Evolutionary conservation across 1,139 yeast species (phyloP), one percentile per base, ranked within the genome.

Genomic region (Magnusiomyces fungicola): DNA sequence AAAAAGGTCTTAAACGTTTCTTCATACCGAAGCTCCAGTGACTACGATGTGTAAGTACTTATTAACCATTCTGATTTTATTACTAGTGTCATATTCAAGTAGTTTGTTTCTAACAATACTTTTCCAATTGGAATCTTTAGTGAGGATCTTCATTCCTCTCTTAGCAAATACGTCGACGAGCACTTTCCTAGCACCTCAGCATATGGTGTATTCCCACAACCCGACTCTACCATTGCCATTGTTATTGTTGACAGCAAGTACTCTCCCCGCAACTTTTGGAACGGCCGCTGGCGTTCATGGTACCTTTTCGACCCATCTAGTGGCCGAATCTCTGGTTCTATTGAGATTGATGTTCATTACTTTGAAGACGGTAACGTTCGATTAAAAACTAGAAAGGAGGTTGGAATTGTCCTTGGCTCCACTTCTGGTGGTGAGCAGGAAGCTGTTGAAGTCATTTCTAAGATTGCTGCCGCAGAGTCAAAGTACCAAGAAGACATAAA

Each of bases 361-460:
- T 92, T 78, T 64, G 98, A 92, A 68, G 97, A 92, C 59, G 98
- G 98, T 29, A 92, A 92, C 61, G 97, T 92, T 21, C 74, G 94
- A 47, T 76, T 92, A 59, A 80, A 78, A 56, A 78, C 83, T 25
- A 66, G 67, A 9, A 77, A 79, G 49, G 62, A 64, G n/a, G 60
- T 75, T 1, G 63, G 62, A 33, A 45, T 58, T 5, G 61, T 64
- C 2, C 54, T 54, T 1, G 50, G 25, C 42, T 6, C 50, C 5
- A 39, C 33, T 5, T 67, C 70, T 6, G 61, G 65, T 12, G 46
- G 48, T 21, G 52, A 58, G 16, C 48, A 51, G n/a, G 55, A 53
- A 21, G 51, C 56, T 12, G 65, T 64, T 1, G 52, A 51, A 3
- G 68, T 83, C 21, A 74, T 79, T 43, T 71, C 72, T 51, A 66